Evolutionary conservation across 164 flowering plant species (phyloP), one percentile per base, ranked within the genome.

Genomic region (Aristolochia californica): DNA sequence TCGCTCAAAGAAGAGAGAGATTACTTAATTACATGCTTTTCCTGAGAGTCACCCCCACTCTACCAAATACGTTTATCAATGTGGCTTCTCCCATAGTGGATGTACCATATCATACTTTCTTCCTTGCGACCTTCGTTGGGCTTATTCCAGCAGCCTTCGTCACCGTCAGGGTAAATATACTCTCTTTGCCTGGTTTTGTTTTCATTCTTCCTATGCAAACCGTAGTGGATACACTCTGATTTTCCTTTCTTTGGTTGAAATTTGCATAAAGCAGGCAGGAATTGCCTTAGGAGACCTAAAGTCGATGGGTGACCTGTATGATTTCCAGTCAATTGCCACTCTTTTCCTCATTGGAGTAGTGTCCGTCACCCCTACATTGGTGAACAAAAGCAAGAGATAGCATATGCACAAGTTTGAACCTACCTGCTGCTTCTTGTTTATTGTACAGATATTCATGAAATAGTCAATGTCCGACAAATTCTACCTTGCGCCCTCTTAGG

Each of bases 71-170:
- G 43, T 93, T 93, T 58, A 89, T 93, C 13, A 93, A 89, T 61
- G 73, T 93, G 56, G 99, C 97, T 60, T 93, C 99, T 12, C 99
- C 97, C 26, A 87, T 89, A 16, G 99, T 93, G 1, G 90, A 83
- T 70, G 88, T 93, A 59, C 99, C 97, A 23, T 93, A 78, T 75
- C 90, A 79, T 68, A 89, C 60, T 0, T 93, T 93, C 83, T 80
- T 93, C 71, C 61, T 84, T 18, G 99, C 81, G 53, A 89, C 99
- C 38, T 45, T 76, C 38, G 75, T 93, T 50, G 99, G 99, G 52
- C 71, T 93, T 64, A 85, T 93, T 66, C 99, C 99, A n/a, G 97
- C 97, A 60, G 95, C 97, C 63, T 93, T 68, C 70, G 84, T 93
- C 59, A 93, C 99, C 30, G 99, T 93, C 69, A 73, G 78, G 95